phyloP scores from a whole-genome alignment of 2,329 filamentous ascomycete species.

The Lecanoromycetidae sp. region DNA sequence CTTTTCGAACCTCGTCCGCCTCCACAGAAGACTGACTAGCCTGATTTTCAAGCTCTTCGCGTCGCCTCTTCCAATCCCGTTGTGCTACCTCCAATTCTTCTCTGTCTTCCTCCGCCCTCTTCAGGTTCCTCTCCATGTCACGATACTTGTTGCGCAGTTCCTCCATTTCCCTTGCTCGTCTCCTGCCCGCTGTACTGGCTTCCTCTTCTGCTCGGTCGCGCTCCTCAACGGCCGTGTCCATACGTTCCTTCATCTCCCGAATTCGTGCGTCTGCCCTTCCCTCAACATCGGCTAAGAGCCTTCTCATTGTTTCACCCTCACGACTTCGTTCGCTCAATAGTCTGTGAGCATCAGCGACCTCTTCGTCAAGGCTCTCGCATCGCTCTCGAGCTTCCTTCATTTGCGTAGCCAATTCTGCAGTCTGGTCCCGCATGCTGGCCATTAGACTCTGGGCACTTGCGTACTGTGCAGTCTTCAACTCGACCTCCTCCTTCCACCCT shows the following conservation, averaged over 20 bases:
- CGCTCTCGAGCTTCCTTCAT: constrained; percentile 78
- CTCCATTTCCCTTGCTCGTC: constrained; percentile 70
- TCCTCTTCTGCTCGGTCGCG: constrained; percentile 88
- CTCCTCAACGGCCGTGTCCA: constrained; percentile 88
- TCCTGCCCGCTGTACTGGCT: constrained; percentile 61
- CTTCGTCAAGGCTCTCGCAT: constrained; percentile 80
- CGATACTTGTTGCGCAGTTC: constrained; percentile 68
- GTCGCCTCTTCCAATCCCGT: constrained; percentile 59
- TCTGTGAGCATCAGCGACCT: constrained; percentile 76
- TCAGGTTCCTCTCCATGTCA: constrained; percentile 68
- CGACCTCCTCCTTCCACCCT: constrained; percentile 62
- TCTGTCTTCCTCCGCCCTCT: constrained; percentile 58
- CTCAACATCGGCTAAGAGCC: constrained; percentile 76
- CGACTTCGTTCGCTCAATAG: constrained; percentile 77
- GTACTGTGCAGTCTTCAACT: constrained; percentile 77
- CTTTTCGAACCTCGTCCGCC: constrained; percentile 59
- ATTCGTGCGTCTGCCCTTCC: constrained; percentile 68
- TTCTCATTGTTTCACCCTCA: constrained; percentile 89
- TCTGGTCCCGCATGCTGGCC: constrained; percentile 86
- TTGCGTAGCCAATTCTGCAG: constrained; percentile 74
- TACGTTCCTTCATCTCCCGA: constrained; percentile 74
- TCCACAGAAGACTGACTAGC: constrained; percentile 61
- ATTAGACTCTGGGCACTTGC: constrained; percentile 73
- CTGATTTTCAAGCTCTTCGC: constrained; percentile 62
- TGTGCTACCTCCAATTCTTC: constrained; percentile 65